These are phyloP conservation scores for Nicotiana undulata DNA, from an alignment of 257 asterid genomes.

Conservation along the genomic window DNA sequence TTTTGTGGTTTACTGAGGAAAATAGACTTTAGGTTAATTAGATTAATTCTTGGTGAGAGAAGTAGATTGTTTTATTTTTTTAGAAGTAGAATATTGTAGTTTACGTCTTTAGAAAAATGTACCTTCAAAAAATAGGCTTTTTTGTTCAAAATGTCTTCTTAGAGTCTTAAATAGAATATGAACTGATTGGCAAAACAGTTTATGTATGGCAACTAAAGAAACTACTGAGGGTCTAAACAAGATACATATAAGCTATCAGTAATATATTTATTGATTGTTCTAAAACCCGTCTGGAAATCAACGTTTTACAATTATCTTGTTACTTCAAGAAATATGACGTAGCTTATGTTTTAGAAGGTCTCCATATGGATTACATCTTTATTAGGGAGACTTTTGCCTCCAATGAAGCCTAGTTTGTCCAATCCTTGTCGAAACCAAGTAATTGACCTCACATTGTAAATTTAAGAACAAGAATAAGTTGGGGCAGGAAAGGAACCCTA, in stretches of 20 bases:
- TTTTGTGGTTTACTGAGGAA: neutral
- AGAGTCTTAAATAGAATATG: neutral
- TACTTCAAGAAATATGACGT: neutral
- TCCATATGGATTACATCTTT: neutral
- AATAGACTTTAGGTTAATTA: neutral
- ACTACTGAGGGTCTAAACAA: neutral
- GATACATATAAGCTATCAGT: neutral
- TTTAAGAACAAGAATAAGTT: too few species aligned
- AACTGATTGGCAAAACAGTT: neutral
- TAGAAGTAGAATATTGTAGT: neutral
- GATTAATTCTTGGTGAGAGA: neutral
- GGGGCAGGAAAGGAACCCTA: too few species aligned
- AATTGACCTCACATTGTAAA: neutral
- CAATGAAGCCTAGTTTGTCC: conserved; percentile 1
- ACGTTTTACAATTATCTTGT: neutral
- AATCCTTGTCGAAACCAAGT: neutral
- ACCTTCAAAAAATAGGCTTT: neutral
- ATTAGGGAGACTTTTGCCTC: neutral
- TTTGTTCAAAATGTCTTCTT: neutral
- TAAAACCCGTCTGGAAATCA: neutral
- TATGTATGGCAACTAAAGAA: neutral
- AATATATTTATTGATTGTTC: neutral
- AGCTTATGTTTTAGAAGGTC: neutral
- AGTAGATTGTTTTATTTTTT: too few species aligned
- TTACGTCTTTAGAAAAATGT: neutral